Evolutionary conservation across 2,329 filamentous ascomycete genomes (phyloP).

Genomic region (Colletotrichum sp.): DNA sequence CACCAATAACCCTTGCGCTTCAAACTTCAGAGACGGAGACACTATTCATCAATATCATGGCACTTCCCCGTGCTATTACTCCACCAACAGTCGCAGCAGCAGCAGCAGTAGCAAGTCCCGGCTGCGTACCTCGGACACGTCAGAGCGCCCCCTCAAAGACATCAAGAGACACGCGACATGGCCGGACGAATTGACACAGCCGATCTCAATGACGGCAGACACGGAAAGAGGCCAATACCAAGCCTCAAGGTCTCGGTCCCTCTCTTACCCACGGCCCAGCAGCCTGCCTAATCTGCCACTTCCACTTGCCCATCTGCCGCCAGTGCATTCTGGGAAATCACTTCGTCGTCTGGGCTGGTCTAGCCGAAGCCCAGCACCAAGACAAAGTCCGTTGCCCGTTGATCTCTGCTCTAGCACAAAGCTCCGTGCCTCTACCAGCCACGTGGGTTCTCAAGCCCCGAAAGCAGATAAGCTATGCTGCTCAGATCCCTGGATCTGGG

Average conservation of each 20-base stretch:
- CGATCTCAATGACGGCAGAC: neutral
- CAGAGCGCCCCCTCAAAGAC: neutral
- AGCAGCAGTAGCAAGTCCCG: neutral
- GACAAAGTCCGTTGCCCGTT: slow-evolving; percentile 13
- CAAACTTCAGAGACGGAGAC: neutral
- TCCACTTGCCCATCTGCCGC: neutral
- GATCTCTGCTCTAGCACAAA: slow-evolving; percentile 13
- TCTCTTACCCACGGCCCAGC: neutral
- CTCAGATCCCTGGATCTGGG: slow-evolving; percentile 14
- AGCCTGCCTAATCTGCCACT: neutral
- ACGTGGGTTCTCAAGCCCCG: slow-evolving; percentile 4
- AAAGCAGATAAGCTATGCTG: slow-evolving; percentile 16
- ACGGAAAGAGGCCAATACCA: neutral
- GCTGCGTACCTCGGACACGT: neutral
- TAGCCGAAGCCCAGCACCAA: slow-evolving; percentile 7
- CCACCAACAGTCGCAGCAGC: neutral
- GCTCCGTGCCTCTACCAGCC: slow-evolving; percentile 12
- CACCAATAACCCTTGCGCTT: neutral
- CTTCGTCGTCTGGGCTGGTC: neutral
- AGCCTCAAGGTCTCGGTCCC: neutral
- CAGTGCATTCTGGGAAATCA: slow-evolving; percentile 4
- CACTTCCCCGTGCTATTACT: neutral
- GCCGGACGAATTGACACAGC: neutral
- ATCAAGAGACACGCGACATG: neutral
- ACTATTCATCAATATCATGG: neutral